Conservation (phyloP, 495 filamentous ascomycete species). For the Penicillium diatomitis region DNA sequence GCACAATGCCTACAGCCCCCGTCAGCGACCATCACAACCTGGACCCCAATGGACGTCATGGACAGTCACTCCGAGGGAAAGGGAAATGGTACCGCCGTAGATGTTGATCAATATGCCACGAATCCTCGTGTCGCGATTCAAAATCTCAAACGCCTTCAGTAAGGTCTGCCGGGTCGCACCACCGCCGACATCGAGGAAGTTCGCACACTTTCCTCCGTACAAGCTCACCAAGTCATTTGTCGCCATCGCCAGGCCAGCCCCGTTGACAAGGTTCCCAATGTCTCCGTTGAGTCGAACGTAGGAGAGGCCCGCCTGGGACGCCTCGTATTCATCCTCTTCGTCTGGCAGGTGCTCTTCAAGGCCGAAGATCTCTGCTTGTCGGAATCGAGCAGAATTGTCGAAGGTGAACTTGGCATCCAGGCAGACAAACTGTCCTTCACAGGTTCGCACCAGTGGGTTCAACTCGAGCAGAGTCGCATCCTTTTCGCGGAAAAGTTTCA, state of each 20-base stretch:
- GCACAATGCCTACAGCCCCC: conserved; percentile 17
- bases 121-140: conserved; percentile 13
- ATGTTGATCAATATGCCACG: conserved; percentile 24
- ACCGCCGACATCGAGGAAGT: conserved; percentile 26
- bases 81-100: conserved; percentile 16
- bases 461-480: conserved; percentile 28
- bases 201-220: conserved; percentile 22
- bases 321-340: conserved; percentile 14
- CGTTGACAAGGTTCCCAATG: conserved; percentile 29
- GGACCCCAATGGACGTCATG: too few relatives aligned
- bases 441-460: conserved; percentile 24
- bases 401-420: conserved; percentile 24
- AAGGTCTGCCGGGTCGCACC: conserved; percentile 20
- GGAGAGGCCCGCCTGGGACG: conserved; percentile 15
- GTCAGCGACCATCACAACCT: neutral
- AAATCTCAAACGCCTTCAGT: conserved; percentile 20
- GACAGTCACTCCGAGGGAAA: too few relatives aligned
- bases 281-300: conserved; percentile 25
- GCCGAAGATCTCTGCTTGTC: conserved; percentile 18
- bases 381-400: conserved; percentile 18
- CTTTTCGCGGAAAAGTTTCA: conserved; percentile 20
- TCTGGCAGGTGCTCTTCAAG: conserved; percentile 13
- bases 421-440: conserved; percentile 17
- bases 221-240: conserved; percentile 25
- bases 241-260: conserved; percentile 28